These are phyloP conservation scores for Penicillium sp. DNA, from an alignment of 2,329 filamentous ascomycete species.

Conservation along the genomic window DNA sequence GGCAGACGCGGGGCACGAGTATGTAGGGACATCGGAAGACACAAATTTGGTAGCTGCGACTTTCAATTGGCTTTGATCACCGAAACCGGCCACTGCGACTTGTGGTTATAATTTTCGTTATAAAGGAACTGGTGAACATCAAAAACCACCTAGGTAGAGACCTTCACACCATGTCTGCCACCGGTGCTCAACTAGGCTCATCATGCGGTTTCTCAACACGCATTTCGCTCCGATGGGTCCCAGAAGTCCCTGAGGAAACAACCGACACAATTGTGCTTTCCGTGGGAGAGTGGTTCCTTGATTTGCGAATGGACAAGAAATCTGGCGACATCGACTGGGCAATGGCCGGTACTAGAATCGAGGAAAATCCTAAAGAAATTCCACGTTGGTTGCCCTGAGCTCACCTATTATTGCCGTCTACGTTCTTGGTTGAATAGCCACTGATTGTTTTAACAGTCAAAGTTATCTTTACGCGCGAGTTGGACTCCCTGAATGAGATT, in stretches of 20 bases:
- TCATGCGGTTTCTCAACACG: conserved; percentile 17
- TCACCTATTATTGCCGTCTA: neutral
- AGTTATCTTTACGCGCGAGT: neutral
- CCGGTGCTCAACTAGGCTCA: conserved; percentile 15
- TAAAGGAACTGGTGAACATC: no score
- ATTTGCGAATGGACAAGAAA: conserved; percentile 21
- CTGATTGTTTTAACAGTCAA: neutral
- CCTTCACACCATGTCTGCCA: conserved; percentile 9
- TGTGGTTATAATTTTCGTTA: no score
- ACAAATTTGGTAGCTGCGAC: no score
- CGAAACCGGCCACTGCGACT: no score
- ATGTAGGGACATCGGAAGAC: no score
- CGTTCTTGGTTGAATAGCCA: neutral
- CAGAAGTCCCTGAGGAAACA: conserved; percentile 15
- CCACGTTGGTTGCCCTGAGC: conserved; percentile 6
- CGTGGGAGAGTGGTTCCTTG: conserved; percentile 18
- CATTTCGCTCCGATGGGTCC: conserved; percentile 21
- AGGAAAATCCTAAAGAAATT: conserved; percentile 14
- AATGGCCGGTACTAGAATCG: conserved; percentile 20
- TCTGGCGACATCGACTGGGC: conserved; percentile 20
- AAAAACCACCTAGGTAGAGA: no score
- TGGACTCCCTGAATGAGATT: neutral
- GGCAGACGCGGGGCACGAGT: no score
- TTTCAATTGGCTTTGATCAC: no score
- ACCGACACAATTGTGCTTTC: conserved; percentile 19